These are phyloP conservation scores for Boletus pseudopeckii DNA, from an alignment of 768 basidiomycete species.

Conservation along the genomic window DNA sequence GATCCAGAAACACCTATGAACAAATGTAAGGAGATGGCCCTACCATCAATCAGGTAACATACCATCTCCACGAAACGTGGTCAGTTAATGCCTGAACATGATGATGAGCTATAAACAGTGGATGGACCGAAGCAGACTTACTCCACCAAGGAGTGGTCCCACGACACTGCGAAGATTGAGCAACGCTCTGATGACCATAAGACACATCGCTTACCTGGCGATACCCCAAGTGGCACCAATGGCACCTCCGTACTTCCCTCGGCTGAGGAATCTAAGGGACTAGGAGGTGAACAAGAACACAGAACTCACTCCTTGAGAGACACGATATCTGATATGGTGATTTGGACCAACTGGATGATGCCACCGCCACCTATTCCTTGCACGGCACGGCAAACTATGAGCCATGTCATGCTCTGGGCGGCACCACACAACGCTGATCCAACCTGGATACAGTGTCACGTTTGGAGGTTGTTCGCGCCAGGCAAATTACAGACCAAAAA, in stretches of 20 bases:
- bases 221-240: conserved; percentile 41
- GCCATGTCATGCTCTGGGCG: conserved; percentile 43
- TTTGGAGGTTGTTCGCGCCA: neutral
- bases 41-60: conserved; percentile 8
- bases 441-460: conserved; percentile 17
- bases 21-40: neutral
- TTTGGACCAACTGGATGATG: conserved; percentile 36
- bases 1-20: conserved; percentile 35
- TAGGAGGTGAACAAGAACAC: neutral
- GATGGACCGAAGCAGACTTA: conserved; percentile 10
- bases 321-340: conserved; percentile 40
- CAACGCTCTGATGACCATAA: neutral
- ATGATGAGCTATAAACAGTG: neutral
- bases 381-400: conserved; percentile 38
- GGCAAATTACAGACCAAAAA: conserved; percentile 32
- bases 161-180: conserved; percentile 30
- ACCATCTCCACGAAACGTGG: conserved; percentile 40
- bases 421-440: conserved; percentile 42
- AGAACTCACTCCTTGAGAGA: conserved; percentile 30
- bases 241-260: conserved; percentile 39
- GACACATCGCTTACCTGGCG: conserved; percentile 25
- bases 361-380: conserved; percentile 45
- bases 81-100: conserved; percentile 31
- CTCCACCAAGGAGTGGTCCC: conserved; percentile 43
- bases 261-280: conserved; percentile 16